These are phyloP conservation scores for Aureobasidium vineae DNA, from an alignment of 2,329 filamentous ascomycete genomes.

Conservation along the genomic window DNA sequence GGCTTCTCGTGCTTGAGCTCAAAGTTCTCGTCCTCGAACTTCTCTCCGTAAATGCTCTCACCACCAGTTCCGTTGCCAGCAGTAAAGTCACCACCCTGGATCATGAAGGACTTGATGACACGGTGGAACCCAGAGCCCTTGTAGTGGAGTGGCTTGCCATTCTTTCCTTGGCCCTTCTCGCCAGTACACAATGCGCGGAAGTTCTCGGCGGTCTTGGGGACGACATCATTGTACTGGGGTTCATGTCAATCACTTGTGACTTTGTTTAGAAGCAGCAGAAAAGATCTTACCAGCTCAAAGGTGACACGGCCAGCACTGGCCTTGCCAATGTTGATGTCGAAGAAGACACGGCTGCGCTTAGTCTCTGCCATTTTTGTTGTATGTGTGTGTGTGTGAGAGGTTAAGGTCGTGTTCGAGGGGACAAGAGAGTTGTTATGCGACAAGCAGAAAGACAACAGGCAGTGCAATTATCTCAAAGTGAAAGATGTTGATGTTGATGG, in stretches of 20 bases:
- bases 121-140: conserved; percentile 92
- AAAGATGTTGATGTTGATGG: conserved; percentile 9
- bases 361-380: conserved; percentile 26
- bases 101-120: conserved; percentile 99
- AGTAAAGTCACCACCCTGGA: conserved; percentile 97
- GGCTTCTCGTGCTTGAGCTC: conserved; percentile 86
- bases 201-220: conserved; percentile 95
- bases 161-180: conserved; percentile 81
- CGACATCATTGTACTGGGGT: conserved; percentile 56
- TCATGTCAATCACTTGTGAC: neutral
- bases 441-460: neutral
- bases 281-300: conserved; percentile 70
- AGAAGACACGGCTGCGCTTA: conserved; percentile 77
- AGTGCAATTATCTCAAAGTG: neutral
- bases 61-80: conserved; percentile 91
- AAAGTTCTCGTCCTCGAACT: conserved; percentile 98
- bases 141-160: conserved; percentile 85
- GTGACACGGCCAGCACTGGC: conserved; percentile 72
- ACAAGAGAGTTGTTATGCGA: neutral
- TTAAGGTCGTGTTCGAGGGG: neutral
- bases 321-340: conserved; percentile 82
- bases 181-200: conserved; percentile 93
- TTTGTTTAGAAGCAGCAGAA: neutral
- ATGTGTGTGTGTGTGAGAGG: neutral
- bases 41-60: conserved; percentile 95